phyloP scores from a whole-genome alignment of 1,284 basidiomycete genomes.

The Sanguinoderma infundibulare region DNA sequence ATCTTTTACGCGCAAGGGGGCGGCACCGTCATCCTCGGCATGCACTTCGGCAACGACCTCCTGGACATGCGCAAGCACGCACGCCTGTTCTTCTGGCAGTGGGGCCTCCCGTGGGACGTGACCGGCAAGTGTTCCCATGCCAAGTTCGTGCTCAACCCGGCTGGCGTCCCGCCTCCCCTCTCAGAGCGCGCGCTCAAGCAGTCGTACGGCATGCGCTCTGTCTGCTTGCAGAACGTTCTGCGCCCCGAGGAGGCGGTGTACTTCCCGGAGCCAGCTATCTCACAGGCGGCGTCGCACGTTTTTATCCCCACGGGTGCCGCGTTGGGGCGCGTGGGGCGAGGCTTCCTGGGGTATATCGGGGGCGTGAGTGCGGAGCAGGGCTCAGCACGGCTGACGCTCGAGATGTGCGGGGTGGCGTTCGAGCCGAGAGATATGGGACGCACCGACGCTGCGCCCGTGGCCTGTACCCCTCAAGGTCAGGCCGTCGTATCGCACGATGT shows the following conservation, averaged over 20 bases:
- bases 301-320: constrained; percentile 15
- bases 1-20: constrained; percentile 6
- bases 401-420: constrained; percentile 27
- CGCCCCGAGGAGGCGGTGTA: constrained; percentile 21
- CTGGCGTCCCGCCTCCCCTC: constrained; percentile 24
- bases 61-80: neutral
- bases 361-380: constrained; percentile 29
- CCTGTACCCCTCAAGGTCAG: no score
- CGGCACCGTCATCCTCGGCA: neutral
- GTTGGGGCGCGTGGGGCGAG: constrained; percentile 21
- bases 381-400: constrained; percentile 20
- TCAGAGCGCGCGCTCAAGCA: constrained; percentile 12
- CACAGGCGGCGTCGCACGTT: constrained; percentile 20
- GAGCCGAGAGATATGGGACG: constrained; percentile 22
- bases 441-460: no score
- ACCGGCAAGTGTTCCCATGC: constrained; percentile 23
- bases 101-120: constrained; percentile 22
- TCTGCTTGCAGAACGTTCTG: constrained; percentile 20
- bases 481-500: no score
- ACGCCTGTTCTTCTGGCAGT: constrained; percentile 12
- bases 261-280: constrained; percentile 15
- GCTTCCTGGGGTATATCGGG: constrained; percentile 26
- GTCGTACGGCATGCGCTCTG: constrained; percentile 23
- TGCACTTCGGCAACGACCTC: constrained; percentile 8
- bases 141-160: constrained; percentile 24